These are phyloP conservation scores for Torulaspora gathmanii DNA, from an alignment of 805 yeast genomes.

Conservation along the genomic window DNA sequence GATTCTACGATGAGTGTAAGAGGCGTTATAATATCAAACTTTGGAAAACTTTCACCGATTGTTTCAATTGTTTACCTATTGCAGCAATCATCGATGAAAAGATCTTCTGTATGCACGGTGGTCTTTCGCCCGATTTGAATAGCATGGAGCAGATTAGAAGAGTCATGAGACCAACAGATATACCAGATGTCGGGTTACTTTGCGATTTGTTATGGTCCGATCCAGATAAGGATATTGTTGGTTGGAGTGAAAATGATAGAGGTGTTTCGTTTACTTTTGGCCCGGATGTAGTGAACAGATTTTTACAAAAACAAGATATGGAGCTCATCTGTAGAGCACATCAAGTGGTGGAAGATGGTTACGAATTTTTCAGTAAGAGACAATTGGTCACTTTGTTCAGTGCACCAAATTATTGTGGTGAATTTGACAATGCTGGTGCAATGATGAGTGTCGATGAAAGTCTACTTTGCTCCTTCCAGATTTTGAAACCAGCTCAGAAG, in stretches of 20 bases:
- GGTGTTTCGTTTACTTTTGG: constrained; percentile 99
- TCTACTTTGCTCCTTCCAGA: constrained; percentile 91
- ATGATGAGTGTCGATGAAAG: constrained; percentile 99
- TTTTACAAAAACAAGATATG: constrained; percentile 95
- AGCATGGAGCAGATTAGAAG: constrained; percentile 98
- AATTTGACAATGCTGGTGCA: constrained; percentile 98
- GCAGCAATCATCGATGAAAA: constrained; percentile 98
- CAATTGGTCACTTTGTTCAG: constrained; percentile 92
- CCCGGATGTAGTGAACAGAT: constrained; percentile 97
- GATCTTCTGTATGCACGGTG: constrained; percentile 99
- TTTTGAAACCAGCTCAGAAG: constrained; percentile 96
- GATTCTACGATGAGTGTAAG: constrained; percentile 97
- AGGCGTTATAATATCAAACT: constrained; percentile 96
- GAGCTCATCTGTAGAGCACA: constrained; percentile 97
- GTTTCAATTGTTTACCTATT: constrained; percentile 96
- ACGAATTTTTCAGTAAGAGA: constrained; percentile 93
- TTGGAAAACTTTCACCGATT: constrained; percentile 98
- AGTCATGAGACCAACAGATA: constrained; percentile 98
- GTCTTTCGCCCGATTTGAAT: constrained; percentile 93
- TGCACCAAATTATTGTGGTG: constrained; percentile 99
- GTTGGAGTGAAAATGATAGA: constrained; percentile 98
- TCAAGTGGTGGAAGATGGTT: constrained; percentile 98
- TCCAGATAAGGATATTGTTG: constrained; percentile 96
- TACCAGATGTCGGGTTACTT: constrained; percentile 94
- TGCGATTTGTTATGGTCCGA: constrained; percentile 98